These are phyloP conservation scores for Polychaeton citri DNA, from an alignment of 2,329 filamentous ascomycete genomes.

Conservation along the genomic window DNA sequence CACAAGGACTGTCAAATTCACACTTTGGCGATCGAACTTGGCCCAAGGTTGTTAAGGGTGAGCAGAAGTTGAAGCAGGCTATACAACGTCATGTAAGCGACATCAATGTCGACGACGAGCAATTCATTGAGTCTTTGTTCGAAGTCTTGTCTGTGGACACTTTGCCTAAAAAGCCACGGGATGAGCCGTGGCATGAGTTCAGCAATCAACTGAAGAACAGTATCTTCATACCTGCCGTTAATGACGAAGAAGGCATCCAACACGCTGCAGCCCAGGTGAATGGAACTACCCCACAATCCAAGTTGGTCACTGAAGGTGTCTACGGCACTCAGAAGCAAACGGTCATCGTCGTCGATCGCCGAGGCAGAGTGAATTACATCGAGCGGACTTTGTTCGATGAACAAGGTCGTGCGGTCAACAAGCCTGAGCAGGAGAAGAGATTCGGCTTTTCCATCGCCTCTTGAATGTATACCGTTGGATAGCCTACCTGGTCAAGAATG, in stretches of 20 bases:
- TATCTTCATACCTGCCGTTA: conserved; percentile 47
- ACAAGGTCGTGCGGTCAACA: conserved; percentile 33
- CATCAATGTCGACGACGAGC: conserved; percentile 31
- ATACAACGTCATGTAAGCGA: conserved; percentile 30
- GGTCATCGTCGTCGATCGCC: conserved; percentile 41
- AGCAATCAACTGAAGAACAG: conserved; percentile 43
- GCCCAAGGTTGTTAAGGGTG: conserved; percentile 48
- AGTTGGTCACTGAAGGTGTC: conserved; percentile 31
- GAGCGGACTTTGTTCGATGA: conserved; percentile 49
- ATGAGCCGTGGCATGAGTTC: conserved; percentile 41
- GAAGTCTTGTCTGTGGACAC: conserved; percentile 41
- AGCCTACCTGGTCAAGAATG: no score
- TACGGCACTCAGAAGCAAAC: conserved; percentile 56
- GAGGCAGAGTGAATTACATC: conserved; percentile 46
- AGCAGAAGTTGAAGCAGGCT: conserved; percentile 37
- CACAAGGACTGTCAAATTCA: conserved; percentile 48
- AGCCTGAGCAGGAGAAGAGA: conserved; percentile 33
- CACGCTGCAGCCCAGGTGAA: conserved; percentile 24
- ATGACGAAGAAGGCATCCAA: conserved; percentile 28
- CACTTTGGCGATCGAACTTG: conserved; percentile 45
- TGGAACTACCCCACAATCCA: conserved; percentile 6
- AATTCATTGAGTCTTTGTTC: conserved; percentile 40
- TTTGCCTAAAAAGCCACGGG: conserved; percentile 36
- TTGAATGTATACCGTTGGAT: no score
- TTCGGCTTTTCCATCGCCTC: conserved; percentile 34